These are phyloP conservation scores for Verbena officinalis DNA, from an alignment of 257 asterid species.

Conservation along the genomic window DNA sequence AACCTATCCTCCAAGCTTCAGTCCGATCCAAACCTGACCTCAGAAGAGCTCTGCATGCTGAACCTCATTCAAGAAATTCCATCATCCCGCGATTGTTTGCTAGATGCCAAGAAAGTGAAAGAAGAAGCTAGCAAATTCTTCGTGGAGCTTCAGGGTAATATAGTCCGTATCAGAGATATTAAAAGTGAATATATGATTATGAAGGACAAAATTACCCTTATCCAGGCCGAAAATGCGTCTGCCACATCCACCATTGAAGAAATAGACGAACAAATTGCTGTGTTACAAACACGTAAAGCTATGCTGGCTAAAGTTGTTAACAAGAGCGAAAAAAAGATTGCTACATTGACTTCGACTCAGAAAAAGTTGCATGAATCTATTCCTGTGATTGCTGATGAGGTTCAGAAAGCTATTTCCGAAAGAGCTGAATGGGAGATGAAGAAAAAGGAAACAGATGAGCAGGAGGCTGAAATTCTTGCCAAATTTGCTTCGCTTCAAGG, in stretches of 20 bases:
- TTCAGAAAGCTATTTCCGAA: slow-evolving; percentile 41
- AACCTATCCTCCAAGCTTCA: slow-evolving; percentile 36
- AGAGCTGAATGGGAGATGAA: slow-evolving; percentile 38
- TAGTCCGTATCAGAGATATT: slow-evolving; percentile 25
- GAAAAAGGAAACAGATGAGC: slow-evolving; percentile 34
- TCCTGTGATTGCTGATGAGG: slow-evolving; percentile 42
- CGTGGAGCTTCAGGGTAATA: slow-evolving; percentile 36
- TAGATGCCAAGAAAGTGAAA: slow-evolving; percentile 31
- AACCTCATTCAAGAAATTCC: slow-evolving; percentile 42
- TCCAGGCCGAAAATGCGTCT: slow-evolving; percentile 37
- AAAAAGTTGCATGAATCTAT: slow-evolving; percentile 28
- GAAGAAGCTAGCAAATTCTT: slow-evolving; percentile 36
- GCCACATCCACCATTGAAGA: slow-evolving; percentile 30
- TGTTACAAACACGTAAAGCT: slow-evolving; percentile 35
- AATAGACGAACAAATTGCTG: slow-evolving; percentile 39
- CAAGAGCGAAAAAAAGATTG: slow-evolving; percentile 32
- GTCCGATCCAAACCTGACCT: slow-evolving; percentile 37
- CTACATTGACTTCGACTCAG: slow-evolving; percentile 23
- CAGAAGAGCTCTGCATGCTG: slow-evolving; percentile 35
- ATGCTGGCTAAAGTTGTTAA: slow-evolving; percentile 26
- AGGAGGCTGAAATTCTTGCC: slow-evolving; percentile 34
- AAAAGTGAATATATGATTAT: slow-evolving; percentile 34
- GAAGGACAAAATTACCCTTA: slow-evolving; percentile 37
- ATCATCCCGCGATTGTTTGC: slow-evolving; percentile 24
- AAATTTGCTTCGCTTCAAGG: slow-evolving; percentile 43